Percentiles rank a stretch among this genome's conserved stretches.
Conservation (phyloP, 2,329 filamentous ascomycete genomes). For the Apiospora saccharicola region DNA sequence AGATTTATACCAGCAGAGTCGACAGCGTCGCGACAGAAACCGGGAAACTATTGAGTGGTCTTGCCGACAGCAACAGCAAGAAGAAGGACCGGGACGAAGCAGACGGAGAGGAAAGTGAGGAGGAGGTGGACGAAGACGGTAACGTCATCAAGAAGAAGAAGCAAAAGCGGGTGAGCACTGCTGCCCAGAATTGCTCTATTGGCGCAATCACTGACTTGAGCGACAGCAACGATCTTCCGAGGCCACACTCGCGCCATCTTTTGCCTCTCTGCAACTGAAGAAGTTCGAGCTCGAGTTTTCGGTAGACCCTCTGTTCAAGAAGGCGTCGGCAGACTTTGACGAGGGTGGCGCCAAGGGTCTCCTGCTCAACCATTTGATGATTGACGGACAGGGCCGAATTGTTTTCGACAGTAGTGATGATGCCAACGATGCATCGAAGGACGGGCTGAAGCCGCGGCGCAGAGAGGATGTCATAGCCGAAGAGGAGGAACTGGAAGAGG, state of each 20-base stretch:
- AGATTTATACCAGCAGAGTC: slow-evolving; percentile 98
- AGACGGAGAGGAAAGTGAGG: slow-evolving; percentile 72
- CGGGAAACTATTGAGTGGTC: slow-evolving; percentile 88
- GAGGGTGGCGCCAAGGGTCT: slow-evolving; percentile 97
- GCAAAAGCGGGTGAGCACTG: slow-evolving; percentile 73
- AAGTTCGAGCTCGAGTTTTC: slow-evolving; percentile 98
- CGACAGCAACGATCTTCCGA: slow-evolving; percentile 79
- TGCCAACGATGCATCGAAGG: slow-evolving; percentile 58
- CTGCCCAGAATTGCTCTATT: neutral
- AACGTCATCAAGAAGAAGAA: slow-evolving; percentile 64
- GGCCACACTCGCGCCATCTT: slow-evolving; percentile 89
- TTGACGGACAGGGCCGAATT: slow-evolving; percentile 89
- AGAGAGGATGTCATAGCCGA: slow-evolving; percentile 45
- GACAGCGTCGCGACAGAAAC: slow-evolving; percentile 98
- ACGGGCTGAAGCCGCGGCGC: slow-evolving; percentile 47
- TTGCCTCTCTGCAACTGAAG: slow-evolving; percentile 88
- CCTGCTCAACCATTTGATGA: slow-evolving; percentile 94
- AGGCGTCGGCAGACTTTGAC: slow-evolving; percentile 97
- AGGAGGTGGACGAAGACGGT: slow-evolving; percentile 70
- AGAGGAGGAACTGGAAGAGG: slow-evolving; percentile 49
- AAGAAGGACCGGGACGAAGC: slow-evolving; percentile 72
- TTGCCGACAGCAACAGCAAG: slow-evolving; percentile 85
- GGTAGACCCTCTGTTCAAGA: slow-evolving; percentile 98
- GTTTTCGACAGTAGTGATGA: slow-evolving; percentile 99
- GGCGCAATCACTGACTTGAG: neutral